A percentile compares a stretch with the other conserved stretches of the same genome.
Evolutionary conservation across 768 basidiomycete genomes (phyloP).

Genomic region (Tricholoma matsutake): DNA sequence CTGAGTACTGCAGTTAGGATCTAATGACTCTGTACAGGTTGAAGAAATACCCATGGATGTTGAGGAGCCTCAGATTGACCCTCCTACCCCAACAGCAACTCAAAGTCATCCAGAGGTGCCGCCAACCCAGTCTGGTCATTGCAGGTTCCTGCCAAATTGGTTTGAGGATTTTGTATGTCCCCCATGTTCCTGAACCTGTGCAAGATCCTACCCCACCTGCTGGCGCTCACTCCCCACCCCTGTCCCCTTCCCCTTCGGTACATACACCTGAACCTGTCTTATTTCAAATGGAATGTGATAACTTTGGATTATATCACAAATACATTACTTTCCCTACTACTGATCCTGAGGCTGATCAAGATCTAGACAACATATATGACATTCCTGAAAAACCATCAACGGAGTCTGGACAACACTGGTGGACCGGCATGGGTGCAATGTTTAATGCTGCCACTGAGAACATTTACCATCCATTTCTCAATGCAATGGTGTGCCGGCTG

Average conservation of each 20-base stretch:
- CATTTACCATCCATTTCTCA: background rate
- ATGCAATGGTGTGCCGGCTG: background rate
- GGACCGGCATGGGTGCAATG: background rate
- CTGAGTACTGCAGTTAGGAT: too few relatives aligned
- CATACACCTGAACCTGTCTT: slow-evolving; percentile 1
- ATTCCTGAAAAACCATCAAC: background rate
- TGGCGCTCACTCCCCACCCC: background rate
- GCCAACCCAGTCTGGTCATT: too few relatives aligned
- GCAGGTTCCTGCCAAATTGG: too few relatives aligned
- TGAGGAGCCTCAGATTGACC: too few relatives aligned
- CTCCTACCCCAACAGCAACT: too few relatives aligned
- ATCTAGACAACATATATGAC: slow-evolving; percentile 15
- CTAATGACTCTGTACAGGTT: too few relatives aligned
- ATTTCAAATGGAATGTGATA: slow-evolving; percentile 16
- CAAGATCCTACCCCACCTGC: background rate
- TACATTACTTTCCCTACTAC: slow-evolving; percentile 8
- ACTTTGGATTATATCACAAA: slow-evolving; percentile 19
- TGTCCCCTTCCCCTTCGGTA: slow-evolving; percentile 1
- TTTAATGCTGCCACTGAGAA: background rate
- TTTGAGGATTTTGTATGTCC: slow-evolving; percentile 1
- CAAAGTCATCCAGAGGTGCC: too few relatives aligned
- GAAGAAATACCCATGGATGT: too few relatives aligned
- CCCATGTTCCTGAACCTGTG: background rate
- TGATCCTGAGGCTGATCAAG: slow-evolving; percentile 15
- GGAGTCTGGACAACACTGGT: background rate